phyloP scores from a whole-genome alignment of 352 stramenopile species.

The Globisporangium uncinulatum region DNA sequence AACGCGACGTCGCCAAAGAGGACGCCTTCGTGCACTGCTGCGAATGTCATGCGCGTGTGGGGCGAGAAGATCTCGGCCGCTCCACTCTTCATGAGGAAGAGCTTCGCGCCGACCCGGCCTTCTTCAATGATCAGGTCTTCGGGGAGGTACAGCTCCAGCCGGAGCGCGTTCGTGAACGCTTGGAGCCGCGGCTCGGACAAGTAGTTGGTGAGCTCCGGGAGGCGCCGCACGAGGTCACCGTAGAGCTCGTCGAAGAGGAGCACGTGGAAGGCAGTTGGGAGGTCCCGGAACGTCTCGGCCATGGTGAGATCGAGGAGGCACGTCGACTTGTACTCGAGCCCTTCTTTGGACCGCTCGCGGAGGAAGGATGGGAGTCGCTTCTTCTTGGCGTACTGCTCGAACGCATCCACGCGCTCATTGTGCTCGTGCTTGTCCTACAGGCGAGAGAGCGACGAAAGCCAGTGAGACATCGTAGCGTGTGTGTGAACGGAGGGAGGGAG shows the following conservation, averaged over 20 bases:
- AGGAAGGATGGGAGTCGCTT: constrained; percentile 15
- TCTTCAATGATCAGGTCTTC: constrained; percentile 23
- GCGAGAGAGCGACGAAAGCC: neutral
- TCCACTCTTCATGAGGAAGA: constrained; percentile 19
- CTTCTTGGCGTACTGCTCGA: constrained; percentile 22
- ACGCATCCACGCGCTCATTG: constrained; percentile 20
- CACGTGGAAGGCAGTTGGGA: constrained; percentile 12
- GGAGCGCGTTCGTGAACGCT: constrained; percentile 12
- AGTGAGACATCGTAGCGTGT: neutral
- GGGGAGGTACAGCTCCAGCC: constrained; percentile 19
- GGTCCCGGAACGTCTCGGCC: constrained; percentile 14
- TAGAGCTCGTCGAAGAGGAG: constrained; percentile 23
- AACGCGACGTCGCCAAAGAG: constrained; percentile 23
- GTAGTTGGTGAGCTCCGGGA: constrained; percentile 13
- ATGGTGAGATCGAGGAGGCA: constrained; percentile 15
- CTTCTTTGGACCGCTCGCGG: constrained; percentile 17
- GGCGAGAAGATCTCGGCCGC: constrained; percentile 14
- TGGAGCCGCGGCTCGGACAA: constrained; percentile 15
- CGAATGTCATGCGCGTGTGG: constrained; percentile 15
- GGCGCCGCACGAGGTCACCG: constrained; percentile 10
- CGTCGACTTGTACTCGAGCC: constrained; percentile 17
- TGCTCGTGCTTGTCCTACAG: constrained; percentile 15
- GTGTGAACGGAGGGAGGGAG: neutral
- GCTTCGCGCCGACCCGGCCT: constrained; percentile 11
- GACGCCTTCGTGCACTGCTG: constrained; percentile 12